Evolutionary conservation across 2,329 filamentous ascomycete genomes (phyloP), one percentile per base, ranked within the genome.

Genomic region (Ceratocystis diversiconidia): DNA sequence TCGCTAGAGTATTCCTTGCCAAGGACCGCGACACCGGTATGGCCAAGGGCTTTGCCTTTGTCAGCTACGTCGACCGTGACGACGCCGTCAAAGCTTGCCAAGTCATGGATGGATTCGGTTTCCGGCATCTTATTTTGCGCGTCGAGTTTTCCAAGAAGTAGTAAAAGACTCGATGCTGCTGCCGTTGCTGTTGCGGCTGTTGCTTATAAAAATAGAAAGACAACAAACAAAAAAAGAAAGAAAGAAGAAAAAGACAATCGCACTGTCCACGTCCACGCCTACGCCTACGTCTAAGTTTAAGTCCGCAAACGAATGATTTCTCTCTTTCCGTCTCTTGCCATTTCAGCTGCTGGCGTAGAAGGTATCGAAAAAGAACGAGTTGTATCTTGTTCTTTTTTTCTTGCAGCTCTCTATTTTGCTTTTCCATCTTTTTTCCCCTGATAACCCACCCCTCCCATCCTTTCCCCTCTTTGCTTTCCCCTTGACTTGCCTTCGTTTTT

Each of bases 1-100:
- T 99, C 74, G 97, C 92, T 66, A 86, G 94, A 76, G 94, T 99
- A 62, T 99, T 99, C 82, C 78, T 99, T 73, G 94, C 94, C 72
- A 97, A 96, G 83, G 94, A 99, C 79, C 83, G 94, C 75, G 94
- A 99, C 73, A 99, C 94, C 50, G 90, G 91, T 68, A 80, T 92
- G 75, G 94, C 94, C 72, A 99, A 99, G 85, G 94, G 94, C 69
- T 99, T 99, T 76, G 95, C 95, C 30, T 99, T 99, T 76, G 95
- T 99, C 81, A 95, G 90, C 77, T 99, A 94, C 74, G 89, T 88
- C 68, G 94, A 99, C 76, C 82, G 94, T 71, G 77, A 81, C 71
- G 94, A 99, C 76, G 94, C 94, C 71, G 89, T 89, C 71, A 89
- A 88, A 79, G 94, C 94, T 50, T 95, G 90, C 79, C 87, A 88